Base-by-base conservation (phyloP, 768 basidiomycete species). In the Russula sp. region DNA sequence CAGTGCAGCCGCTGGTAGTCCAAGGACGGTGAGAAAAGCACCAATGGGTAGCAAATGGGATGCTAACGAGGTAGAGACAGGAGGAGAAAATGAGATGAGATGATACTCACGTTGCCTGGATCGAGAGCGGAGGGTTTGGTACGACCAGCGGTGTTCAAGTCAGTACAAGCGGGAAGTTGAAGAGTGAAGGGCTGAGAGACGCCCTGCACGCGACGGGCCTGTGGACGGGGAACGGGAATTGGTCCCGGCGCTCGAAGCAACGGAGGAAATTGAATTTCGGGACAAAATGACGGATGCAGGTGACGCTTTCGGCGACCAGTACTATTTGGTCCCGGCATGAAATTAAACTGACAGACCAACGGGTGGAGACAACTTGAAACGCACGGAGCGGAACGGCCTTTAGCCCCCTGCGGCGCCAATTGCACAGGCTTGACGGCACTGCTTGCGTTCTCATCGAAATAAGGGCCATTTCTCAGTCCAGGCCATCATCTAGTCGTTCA, bases 241-340 rank as follows among this genome's bases (percentile, higher is more conserved):
- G 59, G 42, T 57, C 61, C 64, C 59, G 64, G 64, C 64, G 64
- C 59, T 61, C 42, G n/a, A 57, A 34, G 55, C 44, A 48, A 57
- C 54, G 42, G 59, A 57, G 51, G 51, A 61, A 69, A 64, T 61
- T 57, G 62, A 64, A 61, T 55, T 63, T 63, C 65, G 65, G 66
- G 54, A 61, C 14, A 53, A 60, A 57, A 59, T 65, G 63, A 65
- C 56, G 66, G 64, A 67, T 59, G 42, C 24, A 65, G 58, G 48
- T 56, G 64, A 65, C 55, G 57, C 36, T 34, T 48, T 65, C 64
- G 64, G 64, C 64, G 64, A 65, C 64, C 64, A 65, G 64, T 65
- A 65, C 64, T 65, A 65, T 65, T 65, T 65, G 55, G 64, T 65
- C 48, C 64, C 64, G 64, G 64, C 59, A 65, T 55, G 36, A 54